phyloP scores from a whole-genome alignment of 768 basidiomycete genomes.

The Amyloporia xantha region DNA sequence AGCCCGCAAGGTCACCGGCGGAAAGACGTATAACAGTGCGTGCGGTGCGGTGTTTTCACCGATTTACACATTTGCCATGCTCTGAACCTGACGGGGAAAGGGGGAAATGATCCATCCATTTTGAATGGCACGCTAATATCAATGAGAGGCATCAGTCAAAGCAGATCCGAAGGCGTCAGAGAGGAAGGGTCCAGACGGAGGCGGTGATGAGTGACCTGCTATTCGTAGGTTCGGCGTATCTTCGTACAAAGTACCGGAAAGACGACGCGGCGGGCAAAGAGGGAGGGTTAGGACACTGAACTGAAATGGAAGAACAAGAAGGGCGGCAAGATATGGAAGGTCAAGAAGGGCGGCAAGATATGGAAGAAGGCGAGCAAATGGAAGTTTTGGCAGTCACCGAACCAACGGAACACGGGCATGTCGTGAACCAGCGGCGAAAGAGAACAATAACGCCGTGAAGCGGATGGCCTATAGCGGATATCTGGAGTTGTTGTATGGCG shows the following conservation, averaged over 20 bases:
- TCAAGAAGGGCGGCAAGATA: background rate
- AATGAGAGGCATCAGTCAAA: constrained; percentile 4
- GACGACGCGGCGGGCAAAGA: background rate
- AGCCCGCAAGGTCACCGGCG: too few relatives aligned
- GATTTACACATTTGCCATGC: too few relatives aligned
- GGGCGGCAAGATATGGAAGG: background rate
- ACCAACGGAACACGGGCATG: too few relatives aligned
- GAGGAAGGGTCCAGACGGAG: background rate
- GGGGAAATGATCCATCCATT: too few relatives aligned
- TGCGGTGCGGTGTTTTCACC: too few relatives aligned
- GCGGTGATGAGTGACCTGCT: too few relatives aligned
- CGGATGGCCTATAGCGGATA: background rate
- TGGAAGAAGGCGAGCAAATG: background rate
- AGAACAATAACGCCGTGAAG: background rate
- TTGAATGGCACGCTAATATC: too few relatives aligned
- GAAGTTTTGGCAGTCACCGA: background rate
- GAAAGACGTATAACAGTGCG: too few relatives aligned
- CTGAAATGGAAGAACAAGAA: background rate
- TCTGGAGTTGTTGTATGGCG: background rate
- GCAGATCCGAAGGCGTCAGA: background rate
- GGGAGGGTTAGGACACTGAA: background rate
- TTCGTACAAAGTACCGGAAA: background rate
- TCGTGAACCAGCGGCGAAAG: background rate
- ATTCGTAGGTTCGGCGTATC: too few relatives aligned
- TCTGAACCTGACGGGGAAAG: too few relatives aligned